Conservation (phyloP, 2,329 filamentous ascomycete species). For the Biscogniauxia marginata region DNA sequence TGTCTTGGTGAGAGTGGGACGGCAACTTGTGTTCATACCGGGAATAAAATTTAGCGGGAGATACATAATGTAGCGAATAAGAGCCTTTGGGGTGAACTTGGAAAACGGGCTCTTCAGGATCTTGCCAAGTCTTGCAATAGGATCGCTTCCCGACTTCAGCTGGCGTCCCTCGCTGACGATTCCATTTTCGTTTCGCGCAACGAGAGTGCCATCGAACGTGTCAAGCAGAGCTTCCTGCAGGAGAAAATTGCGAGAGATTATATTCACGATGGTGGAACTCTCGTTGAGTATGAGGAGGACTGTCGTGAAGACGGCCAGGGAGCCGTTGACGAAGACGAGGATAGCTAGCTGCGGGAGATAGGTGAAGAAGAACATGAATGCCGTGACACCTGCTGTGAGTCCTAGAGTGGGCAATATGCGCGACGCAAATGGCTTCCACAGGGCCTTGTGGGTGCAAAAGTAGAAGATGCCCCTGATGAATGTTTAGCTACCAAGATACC, state of each 20-base stretch:
- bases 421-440: slow-evolving; percentile 60
- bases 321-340: slow-evolving; percentile 81
- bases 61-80: slow-evolving; percentile 80
- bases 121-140: slow-evolving; percentile 56
- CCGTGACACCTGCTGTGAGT: slow-evolving; percentile 70
- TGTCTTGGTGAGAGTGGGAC: not conserved
- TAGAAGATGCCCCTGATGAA: slow-evolving; percentile 53
- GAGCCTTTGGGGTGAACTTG: slow-evolving; percentile 56
- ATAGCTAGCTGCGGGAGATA: slow-evolving; percentile 83
- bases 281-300: slow-evolving; percentile 65
- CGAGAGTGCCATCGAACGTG: slow-evolving; percentile 77
- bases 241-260: slow-evolving; percentile 66
- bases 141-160: slow-evolving; percentile 60
- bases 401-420: slow-evolving; percentile 61
- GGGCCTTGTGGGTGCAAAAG: slow-evolving; percentile 51
- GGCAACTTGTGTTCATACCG: slow-evolving; percentile 26
- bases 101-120: slow-evolving; percentile 57
- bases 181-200: slow-evolving; percentile 48
- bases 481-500: slow-evolving; percentile 8
- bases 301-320: slow-evolving; percentile 72
- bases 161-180: slow-evolving; percentile 76
- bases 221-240: slow-evolving; percentile 82
- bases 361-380: slow-evolving; percentile 82
- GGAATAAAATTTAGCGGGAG: slow-evolving; percentile 92
- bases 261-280: slow-evolving; percentile 56